phyloP scores from a whole-genome alignment of 1,139 yeast species.

The Yamadazyma diospyri region DNA sequence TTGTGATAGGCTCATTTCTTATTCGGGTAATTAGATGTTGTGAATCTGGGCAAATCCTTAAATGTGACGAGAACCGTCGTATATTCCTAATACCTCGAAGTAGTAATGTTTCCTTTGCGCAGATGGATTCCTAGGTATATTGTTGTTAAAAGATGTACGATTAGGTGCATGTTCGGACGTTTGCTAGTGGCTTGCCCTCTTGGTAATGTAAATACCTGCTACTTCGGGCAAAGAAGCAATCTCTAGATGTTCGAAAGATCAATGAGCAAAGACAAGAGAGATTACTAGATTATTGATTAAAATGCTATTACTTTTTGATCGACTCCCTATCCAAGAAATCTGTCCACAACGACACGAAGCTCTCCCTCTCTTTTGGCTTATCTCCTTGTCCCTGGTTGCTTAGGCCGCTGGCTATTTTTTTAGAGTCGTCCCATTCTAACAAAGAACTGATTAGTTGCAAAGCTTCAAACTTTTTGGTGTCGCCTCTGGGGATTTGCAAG shows the following conservation, averaged over 20 bases:
- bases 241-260: too few relatives aligned
- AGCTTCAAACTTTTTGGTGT: constrained; percentile 90
- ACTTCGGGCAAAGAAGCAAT: too few relatives aligned
- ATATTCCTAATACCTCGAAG: too few relatives aligned
- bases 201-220: too few relatives aligned
- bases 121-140: too few relatives aligned
- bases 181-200: too few relatives aligned
- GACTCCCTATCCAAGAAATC: constrained; percentile 78
- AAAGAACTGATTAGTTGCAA: constrained; percentile 78
- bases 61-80: too few relatives aligned
- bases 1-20: too few relatives aligned
- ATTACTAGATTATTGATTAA: neutral
- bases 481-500: constrained; percentile 86
- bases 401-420: constrained; percentile 80
- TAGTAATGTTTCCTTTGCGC: too few relatives aligned
- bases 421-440: constrained; percentile 83
- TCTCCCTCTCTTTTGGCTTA: constrained; percentile 43
- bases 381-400: constrained; percentile 25
- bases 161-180: too few relatives aligned
- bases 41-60: neutral
- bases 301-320: constrained; percentile 2
- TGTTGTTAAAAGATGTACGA: too few relatives aligned
- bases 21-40: neutral
- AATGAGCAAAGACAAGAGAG: too few relatives aligned
- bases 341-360: constrained; percentile 85